Evolutionary conservation across 192 early-diverging fungal genomes (phyloP).

Genomic region (Spinellus fusiger): DNA sequence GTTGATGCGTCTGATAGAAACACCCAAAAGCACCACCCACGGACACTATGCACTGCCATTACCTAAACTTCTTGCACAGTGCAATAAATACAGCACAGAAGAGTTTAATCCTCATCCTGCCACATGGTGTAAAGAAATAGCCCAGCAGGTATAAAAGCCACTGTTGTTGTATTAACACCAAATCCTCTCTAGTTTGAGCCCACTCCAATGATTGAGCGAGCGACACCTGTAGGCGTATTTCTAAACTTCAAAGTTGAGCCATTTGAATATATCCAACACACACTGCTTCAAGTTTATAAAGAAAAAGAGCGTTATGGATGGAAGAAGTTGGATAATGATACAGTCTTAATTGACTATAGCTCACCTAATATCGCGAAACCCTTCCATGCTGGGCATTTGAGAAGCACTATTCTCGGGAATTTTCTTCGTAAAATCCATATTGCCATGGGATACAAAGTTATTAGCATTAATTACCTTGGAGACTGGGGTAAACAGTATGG

Average conservation of each 20-base stretch:
- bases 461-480: conserved; percentile 92
- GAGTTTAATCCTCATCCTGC: neutral
- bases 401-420: conserved; percentile 94
- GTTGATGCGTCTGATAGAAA: neutral
- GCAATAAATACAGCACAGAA: neutral
- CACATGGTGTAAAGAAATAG: conserved; percentile 10
- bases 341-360: conserved; percentile 83
- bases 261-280: conserved; percentile 36
- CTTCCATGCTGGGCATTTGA: conserved; percentile 94
- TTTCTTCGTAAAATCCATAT: conserved; percentile 73
- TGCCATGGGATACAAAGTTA: conserved; percentile 75
- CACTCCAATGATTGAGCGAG: conserved; percentile 40
- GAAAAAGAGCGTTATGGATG: conserved; percentile 50
- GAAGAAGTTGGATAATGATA: conserved; percentile 55
- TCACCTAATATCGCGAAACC: conserved; percentile 98
- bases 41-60: conserved; percentile 17
- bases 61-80: conserved; percentile 1
- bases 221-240: conserved; percentile 51
- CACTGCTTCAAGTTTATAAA: conserved; percentile 45
- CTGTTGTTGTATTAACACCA: too few species aligned
- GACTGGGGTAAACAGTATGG: conserved; percentile 99
- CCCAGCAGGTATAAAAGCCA: conserved; percentile 10
- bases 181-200: conserved; percentile 36
- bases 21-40: conserved; percentile 10
- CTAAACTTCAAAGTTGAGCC: conserved; percentile 63